A percentile compares a stretch with the other conserved stretches of the same genome.
phyloP scores from a whole-genome alignment of 169 alveolate genomes.

The Amoebophrya sp. region DNA sequence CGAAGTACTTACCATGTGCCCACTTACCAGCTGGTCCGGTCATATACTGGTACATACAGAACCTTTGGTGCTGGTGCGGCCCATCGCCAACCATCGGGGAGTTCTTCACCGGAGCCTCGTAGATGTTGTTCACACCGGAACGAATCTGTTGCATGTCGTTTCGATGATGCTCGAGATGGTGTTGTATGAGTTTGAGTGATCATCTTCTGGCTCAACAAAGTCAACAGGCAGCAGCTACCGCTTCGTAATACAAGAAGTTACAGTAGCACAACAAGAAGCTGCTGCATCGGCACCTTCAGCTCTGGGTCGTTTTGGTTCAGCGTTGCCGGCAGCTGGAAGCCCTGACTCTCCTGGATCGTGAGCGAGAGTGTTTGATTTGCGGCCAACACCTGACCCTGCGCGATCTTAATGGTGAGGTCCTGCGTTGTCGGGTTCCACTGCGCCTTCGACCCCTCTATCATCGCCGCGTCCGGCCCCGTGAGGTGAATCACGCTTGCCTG shows the following conservation, averaged over 20 bases:
- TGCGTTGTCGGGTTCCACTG: slow-evolving; percentile 7
- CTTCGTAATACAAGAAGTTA: background rate
- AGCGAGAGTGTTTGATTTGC: background rate
- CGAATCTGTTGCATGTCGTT: background rate
- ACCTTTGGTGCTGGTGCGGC: slow-evolving; percentile 5
- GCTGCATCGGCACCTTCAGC: background rate
- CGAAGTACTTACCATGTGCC: too few relatives aligned
- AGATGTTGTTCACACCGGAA: slow-evolving; percentile 9
- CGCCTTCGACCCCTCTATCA: slow-evolving; percentile 7
- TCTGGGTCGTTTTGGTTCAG: slow-evolving; percentile 7
- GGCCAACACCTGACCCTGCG: background rate
- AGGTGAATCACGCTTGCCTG: background rate
- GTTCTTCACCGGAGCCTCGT: slow-evolving; percentile 9
- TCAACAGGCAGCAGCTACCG: background rate
- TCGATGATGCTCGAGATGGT: background rate
- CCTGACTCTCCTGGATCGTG: slow-evolving; percentile 7
- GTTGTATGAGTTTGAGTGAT: too few relatives aligned
- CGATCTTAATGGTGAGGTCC: slow-evolving; percentile 2
- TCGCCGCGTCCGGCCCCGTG: background rate
- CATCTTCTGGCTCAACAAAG: background rate
- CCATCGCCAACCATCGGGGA: slow-evolving; percentile 21
- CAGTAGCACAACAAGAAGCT: background rate
- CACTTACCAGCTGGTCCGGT: too few relatives aligned
- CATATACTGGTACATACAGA: slow-evolving; percentile 16
- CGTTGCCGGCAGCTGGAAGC: slow-evolving; percentile 4